Base-by-base conservation (phyloP, 768 basidiomycete species). In the Leccinum fibrillosum region DNA sequence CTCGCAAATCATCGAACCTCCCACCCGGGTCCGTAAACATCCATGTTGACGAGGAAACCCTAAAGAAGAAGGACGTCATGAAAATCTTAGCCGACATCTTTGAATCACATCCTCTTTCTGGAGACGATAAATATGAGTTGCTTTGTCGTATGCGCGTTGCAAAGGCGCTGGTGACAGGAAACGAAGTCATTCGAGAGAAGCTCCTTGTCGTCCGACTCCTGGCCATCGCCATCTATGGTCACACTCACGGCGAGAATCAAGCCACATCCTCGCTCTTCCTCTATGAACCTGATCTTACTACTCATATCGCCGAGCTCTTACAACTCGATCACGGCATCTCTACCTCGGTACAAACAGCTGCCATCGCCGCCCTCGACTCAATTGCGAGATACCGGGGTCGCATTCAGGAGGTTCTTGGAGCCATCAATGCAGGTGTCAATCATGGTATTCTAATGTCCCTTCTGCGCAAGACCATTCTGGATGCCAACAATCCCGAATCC, bases 371-470 rank as follows among this genome's bases (percentile, higher is more conserved):
- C n/a, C 79, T 98, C 57, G 97, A 99, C 70, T 92, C 92, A 13
- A 82, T 96, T 57, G 89, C 88, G 12, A 81, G 93, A 60, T 95
- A 96, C 71, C 84, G 92, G 59, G 79, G 77, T 59, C 92, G 89
- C 69, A 81, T 91, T 35, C 84, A 86, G 64, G 97, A 98, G 68
- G 92, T 96, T 39, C 74, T 97, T 49, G 87, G 88, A 5, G 88
- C 94, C 1, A 83, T 98, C 37, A 97, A 97, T 69, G 95, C 93
- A 25, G 93, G 93, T 47, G 93, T 98, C 55, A 97, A 94, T 66
- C 97, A 98, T 68, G 97, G 97, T 12, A 88, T 94, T 42, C 73
- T 99, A 25, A 92, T 98, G 88, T 88, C 89, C 28, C 78, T 94
- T 35, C 80, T 98, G 55, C 84, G 94, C 60, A 88, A 86, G 73